Conservation (phyloP, 345 rosid genomes). For the Moricandia arvensis region DNA sequence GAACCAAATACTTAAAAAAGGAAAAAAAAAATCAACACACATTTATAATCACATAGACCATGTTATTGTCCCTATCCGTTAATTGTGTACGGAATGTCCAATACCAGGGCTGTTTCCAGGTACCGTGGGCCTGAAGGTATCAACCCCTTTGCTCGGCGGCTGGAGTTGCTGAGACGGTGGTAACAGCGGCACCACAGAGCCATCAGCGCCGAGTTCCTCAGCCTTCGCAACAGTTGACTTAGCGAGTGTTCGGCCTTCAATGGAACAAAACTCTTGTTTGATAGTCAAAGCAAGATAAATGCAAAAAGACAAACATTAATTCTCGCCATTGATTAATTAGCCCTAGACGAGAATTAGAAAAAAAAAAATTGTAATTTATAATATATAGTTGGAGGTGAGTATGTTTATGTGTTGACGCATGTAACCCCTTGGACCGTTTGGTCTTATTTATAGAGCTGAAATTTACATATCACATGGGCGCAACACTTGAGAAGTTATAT, state of each 20-base stretch:
- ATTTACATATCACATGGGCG: conserved; percentile 19
- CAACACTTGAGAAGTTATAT: conserved; percentile 2
- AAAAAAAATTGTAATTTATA: neutral
- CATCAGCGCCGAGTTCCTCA: neutral
- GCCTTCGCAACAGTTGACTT: conserved; percentile 2
- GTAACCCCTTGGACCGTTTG: conserved; percentile 20
- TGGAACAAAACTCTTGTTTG: conserved; percentile 8
- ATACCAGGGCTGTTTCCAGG: conserved; percentile 64
- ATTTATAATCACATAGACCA: neutral
- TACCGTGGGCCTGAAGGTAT: conserved; percentile 46
- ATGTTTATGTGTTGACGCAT: conserved; percentile 27
- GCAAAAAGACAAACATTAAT: conserved; percentile 30
- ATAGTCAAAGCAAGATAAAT: conserved; percentile 20
- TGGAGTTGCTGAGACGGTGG: conserved; percentile 11
- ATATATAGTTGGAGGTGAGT: conserved; percentile 10
- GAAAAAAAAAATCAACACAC: neutral
- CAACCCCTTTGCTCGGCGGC: conserved; percentile 14
- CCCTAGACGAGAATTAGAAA: conserved; percentile 2
- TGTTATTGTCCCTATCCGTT: neutral
- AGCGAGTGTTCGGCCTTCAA: conserved; percentile 23
- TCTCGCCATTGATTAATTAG: conserved; percentile 24
- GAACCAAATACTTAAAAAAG: neutral
- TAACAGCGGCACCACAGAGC: neutral
- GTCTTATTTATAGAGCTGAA: conserved; percentile 23
- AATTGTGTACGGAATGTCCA: conserved; percentile 44